Conservation (phyloP, 306 rosid species). For the Glycine soja region DNA sequence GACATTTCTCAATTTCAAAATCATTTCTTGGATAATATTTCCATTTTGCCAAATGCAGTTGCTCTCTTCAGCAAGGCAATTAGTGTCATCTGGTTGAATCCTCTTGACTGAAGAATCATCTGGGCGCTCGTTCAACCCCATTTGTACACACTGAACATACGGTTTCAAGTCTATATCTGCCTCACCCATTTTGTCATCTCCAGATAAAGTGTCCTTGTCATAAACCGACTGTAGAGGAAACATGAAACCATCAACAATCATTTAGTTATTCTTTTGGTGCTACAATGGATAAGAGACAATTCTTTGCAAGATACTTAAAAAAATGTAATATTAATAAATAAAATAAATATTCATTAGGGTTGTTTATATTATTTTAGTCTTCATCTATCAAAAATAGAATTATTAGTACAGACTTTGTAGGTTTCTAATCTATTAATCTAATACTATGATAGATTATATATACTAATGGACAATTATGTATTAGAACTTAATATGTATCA, state of each 20-base stretch:
- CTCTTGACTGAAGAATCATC: slow-evolving; percentile 70
- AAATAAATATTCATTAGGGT: no score
- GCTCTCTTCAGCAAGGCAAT: slow-evolving; percentile 76
- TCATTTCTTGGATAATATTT: slow-evolving; percentile 69
- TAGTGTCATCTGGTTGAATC: slow-evolving; percentile 59
- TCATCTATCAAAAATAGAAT: neutral
- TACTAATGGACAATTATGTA: neutral
- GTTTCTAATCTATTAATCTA: neutral
- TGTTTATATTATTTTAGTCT: neutral
- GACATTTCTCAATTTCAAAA: slow-evolving; percentile 71
- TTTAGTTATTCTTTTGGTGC: neutral
- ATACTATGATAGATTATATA: neutral
- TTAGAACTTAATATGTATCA: neutral
- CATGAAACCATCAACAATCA: neutral
- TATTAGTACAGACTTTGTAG: neutral
- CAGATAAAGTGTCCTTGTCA: slow-evolving; percentile 73
- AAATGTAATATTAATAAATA: no score
- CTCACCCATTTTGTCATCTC: slow-evolving; percentile 88
- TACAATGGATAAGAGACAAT: neutral
- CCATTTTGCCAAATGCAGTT: slow-evolving; percentile 68
- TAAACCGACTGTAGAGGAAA: slow-evolving; percentile 60
- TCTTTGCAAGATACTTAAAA: neutral
- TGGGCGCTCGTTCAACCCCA: slow-evolving; percentile 63
- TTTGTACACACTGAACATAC: slow-evolving; percentile 55
- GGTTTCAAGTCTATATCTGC: slow-evolving; percentile 81